phyloP scores from a whole-genome alignment of 805 yeast genomes.

The Cyberlindnera maclurae region DNA sequence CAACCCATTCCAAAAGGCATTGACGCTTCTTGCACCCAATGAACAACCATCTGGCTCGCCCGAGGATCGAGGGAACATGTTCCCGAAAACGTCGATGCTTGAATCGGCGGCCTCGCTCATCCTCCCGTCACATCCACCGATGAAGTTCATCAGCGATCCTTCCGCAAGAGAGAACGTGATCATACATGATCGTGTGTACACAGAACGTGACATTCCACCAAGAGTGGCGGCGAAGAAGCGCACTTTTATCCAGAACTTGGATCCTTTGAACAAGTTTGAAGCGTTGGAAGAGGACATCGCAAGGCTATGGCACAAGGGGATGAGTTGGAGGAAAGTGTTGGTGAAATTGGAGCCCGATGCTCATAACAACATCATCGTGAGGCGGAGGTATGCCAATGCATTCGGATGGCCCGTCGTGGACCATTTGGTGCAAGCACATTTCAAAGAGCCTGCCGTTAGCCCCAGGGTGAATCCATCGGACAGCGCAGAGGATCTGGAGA shows the following conservation, averaged over 20 bases:
- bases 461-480: neutral
- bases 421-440: slow-evolving; percentile 60
- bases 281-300: slow-evolving; percentile 62
- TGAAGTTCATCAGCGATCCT: slow-evolving; percentile 58
- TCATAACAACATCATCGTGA: slow-evolving; percentile 66
- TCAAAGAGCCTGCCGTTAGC: slow-evolving; percentile 21
- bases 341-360: slow-evolving; percentile 68
- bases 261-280: slow-evolving; percentile 35
- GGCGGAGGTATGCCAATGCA: slow-evolving; percentile 70
- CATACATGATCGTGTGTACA: slow-evolving; percentile 62
- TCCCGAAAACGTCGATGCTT: slow-evolving; percentile 63
- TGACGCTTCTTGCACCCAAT: slow-evolving; percentile 36
- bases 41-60: slow-evolving; percentile 5
- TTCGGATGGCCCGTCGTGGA: slow-evolving; percentile 81
- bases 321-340: slow-evolving; percentile 66
- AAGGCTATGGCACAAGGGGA: slow-evolving; percentile 57
- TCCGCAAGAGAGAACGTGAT: slow-evolving; percentile 47
- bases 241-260: slow-evolving; percentile 25
- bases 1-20: slow-evolving; percentile 39
- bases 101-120: slow-evolving; percentile 63
- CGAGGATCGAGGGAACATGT: slow-evolving; percentile 15
- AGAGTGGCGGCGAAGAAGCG: slow-evolving; percentile 7
- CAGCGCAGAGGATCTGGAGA: slow-evolving; percentile 8
- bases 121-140: slow-evolving; percentile 64
- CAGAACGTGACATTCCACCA: slow-evolving; percentile 41